phyloP scores from a whole-genome alignment of 441 rosid genomes.

The Arabidopsis hybrid region DNA sequence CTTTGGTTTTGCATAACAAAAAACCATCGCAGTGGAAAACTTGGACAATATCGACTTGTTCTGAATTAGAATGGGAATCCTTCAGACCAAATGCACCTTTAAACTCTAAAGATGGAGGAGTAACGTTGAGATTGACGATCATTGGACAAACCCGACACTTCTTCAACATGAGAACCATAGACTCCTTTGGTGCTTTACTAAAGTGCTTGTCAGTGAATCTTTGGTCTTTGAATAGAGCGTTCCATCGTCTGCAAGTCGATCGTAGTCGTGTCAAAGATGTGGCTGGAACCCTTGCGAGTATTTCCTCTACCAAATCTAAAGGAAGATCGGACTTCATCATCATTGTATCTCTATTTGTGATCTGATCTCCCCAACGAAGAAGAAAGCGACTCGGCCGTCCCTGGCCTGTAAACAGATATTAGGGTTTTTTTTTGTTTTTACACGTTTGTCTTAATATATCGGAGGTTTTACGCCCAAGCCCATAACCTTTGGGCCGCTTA shows the following conservation, averaged over 20 bases:
- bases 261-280: background rate
- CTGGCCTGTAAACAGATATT: too few species aligned
- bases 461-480: too few species aligned
- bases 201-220: background rate
- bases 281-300: background rate
- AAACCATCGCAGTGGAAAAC: background rate
- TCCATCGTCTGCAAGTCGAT: conserved; percentile 17
- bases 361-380: background rate
- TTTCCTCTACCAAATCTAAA: background rate
- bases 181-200: conserved; percentile 13
- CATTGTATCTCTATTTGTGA: too few species aligned
- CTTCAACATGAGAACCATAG: background rate
- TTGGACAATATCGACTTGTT: background rate
- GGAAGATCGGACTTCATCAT: background rate
- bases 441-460: too few species aligned
- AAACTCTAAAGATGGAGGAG: background rate
- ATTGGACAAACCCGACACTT: background rate
- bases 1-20: background rate
- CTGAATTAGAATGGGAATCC: too few species aligned
- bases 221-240: conserved; percentile 1
- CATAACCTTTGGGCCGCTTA: too few species aligned
- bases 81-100: background rate
- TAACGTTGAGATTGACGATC: conserved; percentile 18
- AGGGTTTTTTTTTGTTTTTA: too few species aligned
- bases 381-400: too few species aligned